Evolutionary conservation across 2,329 filamentous ascomycete species (phyloP).

Genomic region (Akanthomyces dipterigenus): DNA sequence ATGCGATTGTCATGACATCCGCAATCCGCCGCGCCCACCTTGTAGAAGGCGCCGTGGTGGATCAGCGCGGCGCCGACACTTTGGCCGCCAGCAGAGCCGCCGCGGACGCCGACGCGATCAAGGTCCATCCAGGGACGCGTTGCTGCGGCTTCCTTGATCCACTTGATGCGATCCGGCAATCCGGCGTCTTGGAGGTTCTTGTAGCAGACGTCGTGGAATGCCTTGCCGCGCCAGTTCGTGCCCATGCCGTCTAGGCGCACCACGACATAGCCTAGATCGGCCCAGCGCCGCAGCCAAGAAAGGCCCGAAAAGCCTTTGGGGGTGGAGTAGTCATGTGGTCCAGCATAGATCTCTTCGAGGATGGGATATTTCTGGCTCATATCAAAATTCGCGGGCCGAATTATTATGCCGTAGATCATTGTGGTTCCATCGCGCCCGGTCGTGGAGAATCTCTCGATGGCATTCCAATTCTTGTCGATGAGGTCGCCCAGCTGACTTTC

Average conservation of each 20-base stretch:
- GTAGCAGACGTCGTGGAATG: conserved; percentile 24
- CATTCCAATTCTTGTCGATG: conserved; percentile 14
- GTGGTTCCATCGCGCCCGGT: conserved; percentile 21
- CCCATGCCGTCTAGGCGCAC: conserved; percentile 26
- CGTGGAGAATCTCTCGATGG: conserved; percentile 19
- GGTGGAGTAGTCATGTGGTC: conserved; percentile 18
- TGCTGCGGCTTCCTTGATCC: conserved; percentile 21
- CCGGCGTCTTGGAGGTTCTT: conserved; percentile 25
- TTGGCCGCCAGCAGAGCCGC: conserved; percentile 25
- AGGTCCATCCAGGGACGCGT: conserved; percentile 24
- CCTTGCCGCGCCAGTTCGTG: conserved; percentile 24
- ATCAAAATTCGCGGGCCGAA: conserved; percentile 21
- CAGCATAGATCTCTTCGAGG: conserved; percentile 24
- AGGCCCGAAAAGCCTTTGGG: conserved; percentile 21
- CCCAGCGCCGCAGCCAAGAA: conserved; percentile 17
- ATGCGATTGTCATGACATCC: conserved; percentile 27
- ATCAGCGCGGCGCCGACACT: conserved; percentile 22
- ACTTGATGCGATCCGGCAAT: conserved; percentile 23
- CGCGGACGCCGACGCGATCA: conserved; percentile 22
- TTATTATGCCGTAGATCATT: conserved; percentile 22
- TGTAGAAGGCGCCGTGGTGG: conserved; percentile 23
- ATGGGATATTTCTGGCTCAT: conserved; percentile 20
- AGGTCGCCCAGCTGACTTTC: conserved; percentile 3
- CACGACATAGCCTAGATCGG: conserved; percentile 23
- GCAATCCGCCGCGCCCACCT: conserved; percentile 20